Evolutionary conservation across 2,329 filamentous ascomycete species (phyloP).

Genomic region (Pseudopithomyces chartarum): DNA sequence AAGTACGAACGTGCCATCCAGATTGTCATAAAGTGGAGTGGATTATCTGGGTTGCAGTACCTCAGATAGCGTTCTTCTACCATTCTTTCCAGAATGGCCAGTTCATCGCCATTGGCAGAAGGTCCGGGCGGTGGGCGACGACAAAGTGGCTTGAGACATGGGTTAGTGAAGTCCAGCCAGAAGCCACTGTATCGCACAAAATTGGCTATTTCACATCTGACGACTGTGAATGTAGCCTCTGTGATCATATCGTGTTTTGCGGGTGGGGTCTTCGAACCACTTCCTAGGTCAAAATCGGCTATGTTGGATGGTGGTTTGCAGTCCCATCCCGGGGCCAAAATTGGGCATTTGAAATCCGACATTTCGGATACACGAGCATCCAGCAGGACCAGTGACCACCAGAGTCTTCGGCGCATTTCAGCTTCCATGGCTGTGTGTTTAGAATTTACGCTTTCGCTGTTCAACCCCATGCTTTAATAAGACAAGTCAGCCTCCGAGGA

Average conservation of each 20-base stretch:
- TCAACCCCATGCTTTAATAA: constrained; percentile 57
- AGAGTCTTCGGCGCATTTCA: constrained; percentile 65
- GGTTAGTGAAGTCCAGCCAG: constrained; percentile 55
- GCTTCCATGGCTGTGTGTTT: constrained; percentile 61
- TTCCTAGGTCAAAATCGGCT: constrained; percentile 53
- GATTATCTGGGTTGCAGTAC: constrained; percentile 36
- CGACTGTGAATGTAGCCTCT: constrained; percentile 58
- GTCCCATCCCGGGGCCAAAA: constrained; percentile 54
- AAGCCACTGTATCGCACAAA: constrained; percentile 47
- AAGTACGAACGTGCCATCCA: constrained; percentile 53
- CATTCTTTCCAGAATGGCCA: constrained; percentile 46
- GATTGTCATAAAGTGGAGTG: constrained; percentile 53
- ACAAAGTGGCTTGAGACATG: constrained; percentile 48
- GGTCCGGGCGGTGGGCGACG: constrained; percentile 19
- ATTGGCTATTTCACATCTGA: constrained; percentile 54
- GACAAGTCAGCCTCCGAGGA: neutral
- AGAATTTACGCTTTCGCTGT: constrained; percentile 59
- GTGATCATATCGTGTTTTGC: constrained; percentile 54
- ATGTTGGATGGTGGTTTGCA: constrained; percentile 57
- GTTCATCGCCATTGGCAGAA: constrained; percentile 21
- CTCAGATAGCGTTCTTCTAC: constrained; percentile 46
- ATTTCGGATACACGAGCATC: constrained; percentile 60
- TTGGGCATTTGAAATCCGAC: constrained; percentile 57
- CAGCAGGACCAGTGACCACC: constrained; percentile 65
- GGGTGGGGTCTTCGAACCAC: constrained; percentile 45